Percentiles rank a stretch among this genome's conserved stretches.
Conservation (phyloP, 139 green algal genomes). For the Chlorella vulgaris region DNA sequence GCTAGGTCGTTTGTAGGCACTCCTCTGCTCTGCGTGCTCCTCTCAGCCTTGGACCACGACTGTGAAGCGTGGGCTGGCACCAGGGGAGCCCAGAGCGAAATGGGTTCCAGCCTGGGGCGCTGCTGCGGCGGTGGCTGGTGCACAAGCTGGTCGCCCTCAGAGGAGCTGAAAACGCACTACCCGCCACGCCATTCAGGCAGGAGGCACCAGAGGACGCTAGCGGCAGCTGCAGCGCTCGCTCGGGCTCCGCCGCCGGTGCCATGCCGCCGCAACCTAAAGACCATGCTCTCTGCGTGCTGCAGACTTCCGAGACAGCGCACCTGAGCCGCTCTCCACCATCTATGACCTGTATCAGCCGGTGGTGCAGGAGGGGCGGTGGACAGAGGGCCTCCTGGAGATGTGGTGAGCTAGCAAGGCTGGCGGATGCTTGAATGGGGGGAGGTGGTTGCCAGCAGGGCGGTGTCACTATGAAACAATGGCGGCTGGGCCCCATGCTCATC, state of each 20-base stretch:
- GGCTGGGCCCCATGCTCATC: no score
- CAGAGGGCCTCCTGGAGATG: background rate
- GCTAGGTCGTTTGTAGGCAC: no score
- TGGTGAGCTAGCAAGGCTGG: background rate
- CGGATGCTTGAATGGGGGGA: no score
- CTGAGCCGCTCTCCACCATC: background rate
- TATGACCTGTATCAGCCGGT: background rate
- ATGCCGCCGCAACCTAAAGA: no score
- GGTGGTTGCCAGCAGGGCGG: no score
- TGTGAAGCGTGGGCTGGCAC: no score
- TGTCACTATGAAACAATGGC: no score
- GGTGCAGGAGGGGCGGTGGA: background rate
- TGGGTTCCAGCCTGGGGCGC: background rate
- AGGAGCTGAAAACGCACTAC: conserved; percentile 21
- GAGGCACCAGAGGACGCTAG: background rate
- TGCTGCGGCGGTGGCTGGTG: background rate
- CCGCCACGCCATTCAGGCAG: conserved; percentile 15
- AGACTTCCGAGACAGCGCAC: background rate
- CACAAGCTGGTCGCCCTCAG: conserved; percentile 10
- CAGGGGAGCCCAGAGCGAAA: background rate
- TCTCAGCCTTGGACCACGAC: no score
- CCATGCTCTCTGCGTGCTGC: background rate
- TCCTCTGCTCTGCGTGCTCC: no score
- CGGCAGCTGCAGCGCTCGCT: no score
- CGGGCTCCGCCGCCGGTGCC: no score